Evolutionary conservation across 2,329 filamentous ascomycete genomes (phyloP).

Genomic region (Beauveria brongniartii): DNA sequence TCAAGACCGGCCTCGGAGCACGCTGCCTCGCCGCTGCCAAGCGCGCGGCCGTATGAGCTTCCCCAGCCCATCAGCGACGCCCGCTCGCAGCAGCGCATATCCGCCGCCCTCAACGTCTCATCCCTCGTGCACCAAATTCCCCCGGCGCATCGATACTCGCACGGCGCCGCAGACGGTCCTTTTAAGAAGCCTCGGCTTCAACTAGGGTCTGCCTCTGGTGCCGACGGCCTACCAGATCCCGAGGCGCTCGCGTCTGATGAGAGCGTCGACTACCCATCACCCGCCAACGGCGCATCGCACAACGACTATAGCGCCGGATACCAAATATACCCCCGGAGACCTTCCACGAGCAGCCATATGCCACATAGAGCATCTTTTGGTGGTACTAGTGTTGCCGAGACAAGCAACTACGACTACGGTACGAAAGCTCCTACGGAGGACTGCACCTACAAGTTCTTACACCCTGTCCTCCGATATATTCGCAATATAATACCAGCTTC

Average conservation of each 20-base stretch:
- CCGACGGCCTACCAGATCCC: constrained; percentile 12
- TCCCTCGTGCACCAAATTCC: constrained; percentile 18
- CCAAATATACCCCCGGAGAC: background rate
- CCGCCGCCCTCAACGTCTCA: constrained; percentile 15
- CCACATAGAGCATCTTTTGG: background rate
- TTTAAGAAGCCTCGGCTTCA: background rate
- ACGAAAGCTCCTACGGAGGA: constrained; percentile 21
- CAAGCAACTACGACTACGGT: constrained; percentile 16
- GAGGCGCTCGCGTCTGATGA: constrained; percentile 21
- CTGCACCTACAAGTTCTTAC: constrained; percentile 33
- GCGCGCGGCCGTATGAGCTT: background rate
- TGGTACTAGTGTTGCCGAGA: background rate
- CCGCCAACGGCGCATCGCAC: constrained; percentile 13
- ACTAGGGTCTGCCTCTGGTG: background rate
- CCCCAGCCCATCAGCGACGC: background rate
- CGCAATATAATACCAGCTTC: constrained; percentile 30
- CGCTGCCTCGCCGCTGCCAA: background rate
- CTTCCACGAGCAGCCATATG: background rate
- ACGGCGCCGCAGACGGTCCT: background rate
- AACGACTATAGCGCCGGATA: constrained; percentile 14
- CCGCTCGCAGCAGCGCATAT: constrained; percentile 9
- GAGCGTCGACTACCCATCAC: constrained; percentile 22
- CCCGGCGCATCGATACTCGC: background rate
- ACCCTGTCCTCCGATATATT: constrained; percentile 31
- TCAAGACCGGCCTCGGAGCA: background rate